These are phyloP conservation scores for Colletotrichum lupini DNA, from an alignment of 2,329 filamentous ascomycete genomes.

Conservation along the genomic window DNA sequence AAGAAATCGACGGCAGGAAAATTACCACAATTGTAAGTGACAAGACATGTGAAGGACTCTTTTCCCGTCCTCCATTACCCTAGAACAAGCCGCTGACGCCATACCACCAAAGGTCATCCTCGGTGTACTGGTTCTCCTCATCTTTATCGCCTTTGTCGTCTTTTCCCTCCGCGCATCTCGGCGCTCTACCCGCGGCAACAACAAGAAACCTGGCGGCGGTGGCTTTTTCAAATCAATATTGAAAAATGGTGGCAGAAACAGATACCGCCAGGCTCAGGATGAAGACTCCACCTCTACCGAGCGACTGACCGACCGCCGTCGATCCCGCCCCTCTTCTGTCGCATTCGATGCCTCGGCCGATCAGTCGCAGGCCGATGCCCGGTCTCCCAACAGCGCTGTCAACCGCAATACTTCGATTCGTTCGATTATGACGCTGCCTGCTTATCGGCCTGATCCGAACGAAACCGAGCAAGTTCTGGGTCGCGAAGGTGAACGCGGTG, in stretches of 20 bases:
- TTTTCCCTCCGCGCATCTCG: slow-evolving; percentile 40
- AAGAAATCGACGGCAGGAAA: slow-evolving; percentile 22
- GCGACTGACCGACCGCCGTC: slow-evolving; percentile 4
- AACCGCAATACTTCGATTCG: slow-evolving; percentile 88
- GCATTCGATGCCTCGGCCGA: slow-evolving; percentile 35
- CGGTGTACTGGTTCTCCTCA: slow-evolving; percentile 39
- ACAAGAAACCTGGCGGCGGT: neutral
- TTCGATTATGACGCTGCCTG: slow-evolving; percentile 93
- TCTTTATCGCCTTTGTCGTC: slow-evolving; percentile 37
- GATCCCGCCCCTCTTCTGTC: slow-evolving; percentile 23
- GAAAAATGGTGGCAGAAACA: slow-evolving; percentile 13
- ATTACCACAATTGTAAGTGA: slow-evolving; percentile 33
- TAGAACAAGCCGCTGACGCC: slow-evolving; percentile 8
- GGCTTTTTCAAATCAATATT: slow-evolving; percentile 31
- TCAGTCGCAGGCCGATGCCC: slow-evolving; percentile 35
- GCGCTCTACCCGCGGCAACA: slow-evolving; percentile 47
- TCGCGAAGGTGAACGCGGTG: slow-evolving; percentile 89
- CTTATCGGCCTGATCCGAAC: slow-evolving; percentile 79
- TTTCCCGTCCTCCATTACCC: neutral
- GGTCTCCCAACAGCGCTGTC: slow-evolving; percentile 56
- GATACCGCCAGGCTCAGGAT: slow-evolving; percentile 46
- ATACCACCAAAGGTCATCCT: slow-evolving; percentile 39
- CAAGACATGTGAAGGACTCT: neutral
- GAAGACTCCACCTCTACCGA: slow-evolving; percentile 41
- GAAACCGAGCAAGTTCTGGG: slow-evolving; percentile 86